Evolutionary conservation across 192 early-diverging fungal genomes (phyloP), one percentile per base, ranked within the genome.

Genomic region (Piromyces sp.): DNA sequence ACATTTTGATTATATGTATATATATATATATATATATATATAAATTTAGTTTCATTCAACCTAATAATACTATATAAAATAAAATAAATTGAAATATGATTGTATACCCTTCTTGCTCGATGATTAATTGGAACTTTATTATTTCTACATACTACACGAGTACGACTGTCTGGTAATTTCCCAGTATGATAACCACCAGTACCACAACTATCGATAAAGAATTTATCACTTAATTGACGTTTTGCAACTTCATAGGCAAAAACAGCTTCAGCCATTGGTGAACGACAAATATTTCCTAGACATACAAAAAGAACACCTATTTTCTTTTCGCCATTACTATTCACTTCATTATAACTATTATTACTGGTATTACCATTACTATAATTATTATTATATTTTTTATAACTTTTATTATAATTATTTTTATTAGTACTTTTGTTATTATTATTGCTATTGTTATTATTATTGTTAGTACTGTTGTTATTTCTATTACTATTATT

Each of bases 211-310:
- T 98, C 95, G 42, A 98, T 93, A n/a, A 68, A n/a, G 84, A 97
- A 95, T 3, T 82, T 81, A 12, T 87, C 84, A 26, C 82, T 58
- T 16, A 95, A 86, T 9, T 88, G 84, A 68, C 86, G 84, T 80
- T 92, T 37, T 30, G 89, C 87, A 28, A 97, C 89, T 29, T 87
- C 88, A 82, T 94, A 88, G 2, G 86, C 84, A 85, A 99, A 98
- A 15, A 97, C 97, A 12, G 96, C 96, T 85, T 96, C 95, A 37
- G 95, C 86, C 97, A 97, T 98, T 6, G 95, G 94, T 14, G 91
- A 92, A 37, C 95, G 90, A 88, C 94, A 96, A 81, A 96, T 96
- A 87, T 96, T 96, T 81, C 95, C 95, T 79, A 91, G 86, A 80
- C 90, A 90, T 26, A 90, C 86, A 80, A 92, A 90, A n/a, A 90